Base-by-base conservation (phyloP, 2,329 filamentous ascomycete species). In the Aspergillus udagawae region DNA sequence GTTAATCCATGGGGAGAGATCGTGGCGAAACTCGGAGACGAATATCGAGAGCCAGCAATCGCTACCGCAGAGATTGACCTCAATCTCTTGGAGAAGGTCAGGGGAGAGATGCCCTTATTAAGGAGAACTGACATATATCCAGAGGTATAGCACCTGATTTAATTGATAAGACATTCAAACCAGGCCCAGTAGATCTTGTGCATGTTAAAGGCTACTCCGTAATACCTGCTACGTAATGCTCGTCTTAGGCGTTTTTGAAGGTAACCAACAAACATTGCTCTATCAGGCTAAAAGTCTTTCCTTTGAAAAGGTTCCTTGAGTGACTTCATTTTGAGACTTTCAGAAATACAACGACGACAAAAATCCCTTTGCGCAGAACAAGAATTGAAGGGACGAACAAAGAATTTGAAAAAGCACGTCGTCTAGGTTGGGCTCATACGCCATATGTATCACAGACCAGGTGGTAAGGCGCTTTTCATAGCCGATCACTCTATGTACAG, bases 1-100 rank as follows among this genome's bases (percentile, higher is more conserved):
- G 82, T 97, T 27, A 88, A 90, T 71, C 92, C 93, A 0, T 96
- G 92, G 91, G 93, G 93, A 0, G 82, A 84, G 56, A 82, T 97
- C 1, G 70, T 91, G 44, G 82, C 87, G 3, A 81, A 88, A 67
- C 80, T 80, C 87, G 68, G 76, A 59, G 77, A 79, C n/a, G 73
- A 75, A 23, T 66, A 68, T 41, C 63, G 71, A 29, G 77, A 80
- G 54, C 75, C 80, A 6, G 74, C 79, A 51, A 76, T 83, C 60
- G 75, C 75, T 3, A 70, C 76, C 38, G 80, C 81, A 2, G 80
- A 86, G 63, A 78, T 86, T 57, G 82, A 86, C 72, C 64, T 84
- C 8, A 75, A 77, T 25, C 71, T 77, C 32, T 65, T 84, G 54
- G 73, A 79, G 56, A 83, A 79, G 66, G 75, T 83, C 6, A 80